Base-by-base conservation (phyloP, 306 rosid genomes). In the Sphenostylis stenocarpa region DNA sequence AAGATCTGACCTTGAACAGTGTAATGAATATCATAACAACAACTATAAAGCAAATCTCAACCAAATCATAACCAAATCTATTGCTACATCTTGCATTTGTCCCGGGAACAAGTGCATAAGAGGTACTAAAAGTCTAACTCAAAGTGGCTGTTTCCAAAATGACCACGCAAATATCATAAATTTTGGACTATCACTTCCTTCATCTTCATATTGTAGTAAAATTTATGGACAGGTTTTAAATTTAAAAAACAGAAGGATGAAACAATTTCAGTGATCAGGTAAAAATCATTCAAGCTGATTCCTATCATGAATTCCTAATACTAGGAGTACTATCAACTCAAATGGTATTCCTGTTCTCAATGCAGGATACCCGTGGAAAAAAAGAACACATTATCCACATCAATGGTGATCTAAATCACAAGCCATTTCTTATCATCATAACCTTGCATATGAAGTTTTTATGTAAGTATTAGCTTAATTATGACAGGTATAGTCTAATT, bases 371-470 rank as follows among this genome's bases (percentile, higher is more conserved):
- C 33, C 14, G 13, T 24, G 6, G 52, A 45, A 33, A 26, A 1
- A 26, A 26, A 66, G 1, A 29, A 49, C 14, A 33, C 51, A 75
- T 75, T 31, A 36, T 29, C 36, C 6, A 20, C 17, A 48, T 1
- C 11, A 6, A 41, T 51, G 73, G 28, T 28, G 73, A 65, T 43
- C 41, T 58, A 67, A 73, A 57, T 24, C 47, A 63, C 56, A 62
- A 51, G 21, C 47, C 17, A 33, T 44, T 60, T 38, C 24, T 63
- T 36, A 67, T 65, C 48, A 72, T 53, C 57, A 44, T 5, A 58
- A 38, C 43, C 38, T 64, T 55, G 24, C 24, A 13, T 49, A n/a
- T 13, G 21, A 45, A 34, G 8, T 17, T 61, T 49, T 5, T 58
- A 62, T 38, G 41, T 6, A 75, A 77, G 67, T 24, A 17, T 72